Evolutionary conservation across 163 green algal genomes (phyloP).

Genomic region (Prototheca stagnorum): DNA sequence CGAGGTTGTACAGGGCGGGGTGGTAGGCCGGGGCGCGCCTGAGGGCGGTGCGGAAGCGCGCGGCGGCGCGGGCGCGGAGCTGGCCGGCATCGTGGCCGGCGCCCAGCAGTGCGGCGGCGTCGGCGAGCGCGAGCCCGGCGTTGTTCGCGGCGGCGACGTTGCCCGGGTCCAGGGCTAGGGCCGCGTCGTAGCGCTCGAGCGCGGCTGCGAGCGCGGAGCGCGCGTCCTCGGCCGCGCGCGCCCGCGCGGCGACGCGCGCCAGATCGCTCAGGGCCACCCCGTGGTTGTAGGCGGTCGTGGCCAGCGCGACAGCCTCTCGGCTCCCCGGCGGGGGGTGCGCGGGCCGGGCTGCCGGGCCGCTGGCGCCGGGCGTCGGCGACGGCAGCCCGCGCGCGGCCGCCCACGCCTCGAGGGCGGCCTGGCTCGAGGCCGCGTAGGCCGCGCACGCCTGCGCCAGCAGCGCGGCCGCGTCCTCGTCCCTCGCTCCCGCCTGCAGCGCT

Average conservation of each 20-base stretch:
- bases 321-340: no score
- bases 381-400: no score
- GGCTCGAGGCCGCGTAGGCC: no score
- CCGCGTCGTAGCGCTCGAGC: constrained; percentile 46
- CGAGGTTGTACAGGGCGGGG: constrained; percentile 60
- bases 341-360: no score
- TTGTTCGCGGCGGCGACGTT: constrained; percentile 74
- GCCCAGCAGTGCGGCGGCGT: neutral
- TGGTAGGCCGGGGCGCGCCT: constrained; percentile 49
- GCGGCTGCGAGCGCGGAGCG: constrained; percentile 16
- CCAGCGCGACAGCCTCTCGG: no score
- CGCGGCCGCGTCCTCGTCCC: no score
- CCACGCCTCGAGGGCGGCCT: no score
- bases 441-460: no score
- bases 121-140: constrained; percentile 52
- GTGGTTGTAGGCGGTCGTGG: constrained; percentile 56
- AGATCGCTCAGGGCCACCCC: constrained; percentile 59
- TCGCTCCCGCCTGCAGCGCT: no score
- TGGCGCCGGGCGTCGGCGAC: no score
- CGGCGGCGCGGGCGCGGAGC: constrained; percentile 32
- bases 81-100: constrained; percentile 6
- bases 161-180: constrained; percentile 32
- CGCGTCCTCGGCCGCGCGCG: neutral
- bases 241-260: constrained; percentile 15
- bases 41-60: constrained; percentile 54